A percentile compares a stretch with the other conserved stretches of the same genome.
Evolutionary conservation across 768 basidiomycete genomes (phyloP).

Genomic region (Leccinum broughii): DNA sequence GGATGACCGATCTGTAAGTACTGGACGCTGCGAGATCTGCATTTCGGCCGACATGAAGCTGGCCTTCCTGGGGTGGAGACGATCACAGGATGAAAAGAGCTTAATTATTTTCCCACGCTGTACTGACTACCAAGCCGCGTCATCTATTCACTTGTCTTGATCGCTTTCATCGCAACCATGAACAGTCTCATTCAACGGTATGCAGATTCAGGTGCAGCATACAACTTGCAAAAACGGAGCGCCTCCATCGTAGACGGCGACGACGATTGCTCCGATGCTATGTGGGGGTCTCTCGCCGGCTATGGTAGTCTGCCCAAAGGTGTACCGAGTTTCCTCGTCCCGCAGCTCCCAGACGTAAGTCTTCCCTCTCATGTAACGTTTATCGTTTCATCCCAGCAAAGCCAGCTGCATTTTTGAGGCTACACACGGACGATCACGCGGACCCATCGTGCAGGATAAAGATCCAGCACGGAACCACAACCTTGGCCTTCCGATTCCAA

Average conservation of each 20-base stretch:
- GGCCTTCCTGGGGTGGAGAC: too few relatives aligned
- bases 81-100: too few relatives aligned
- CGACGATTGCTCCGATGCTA: conserved; percentile 61
- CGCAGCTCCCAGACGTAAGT: conserved; percentile 75
- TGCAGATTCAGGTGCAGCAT: conserved; percentile 53
- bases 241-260: conserved; percentile 55
- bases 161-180: conserved; percentile 48
- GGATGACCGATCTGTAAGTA: too few relatives aligned
- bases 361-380: background rate
- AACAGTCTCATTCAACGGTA: conserved; percentile 69
- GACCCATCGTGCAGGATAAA: conserved; percentile 99
- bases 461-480: conserved; percentile 98
- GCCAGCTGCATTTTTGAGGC: conserved; percentile 87
- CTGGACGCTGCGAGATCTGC: too few relatives aligned
- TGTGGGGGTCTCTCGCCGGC: conserved; percentile 84
- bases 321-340: conserved; percentile 70
- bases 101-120: too few relatives aligned
- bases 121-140: conserved; percentile 29
- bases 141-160: conserved; percentile 18
- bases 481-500: conserved; percentile 93
- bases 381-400: conserved; percentile 35
- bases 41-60: too few relatives aligned
- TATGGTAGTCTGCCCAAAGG: conserved; percentile 75
- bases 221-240: conserved; percentile 48
- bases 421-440: conserved; percentile 95